Percentiles rank a stretch among this genome's conserved stretches.
phyloP scores from a whole-genome alignment of 768 basidiomycete genomes.

The Mycena leptocephala region DNA sequence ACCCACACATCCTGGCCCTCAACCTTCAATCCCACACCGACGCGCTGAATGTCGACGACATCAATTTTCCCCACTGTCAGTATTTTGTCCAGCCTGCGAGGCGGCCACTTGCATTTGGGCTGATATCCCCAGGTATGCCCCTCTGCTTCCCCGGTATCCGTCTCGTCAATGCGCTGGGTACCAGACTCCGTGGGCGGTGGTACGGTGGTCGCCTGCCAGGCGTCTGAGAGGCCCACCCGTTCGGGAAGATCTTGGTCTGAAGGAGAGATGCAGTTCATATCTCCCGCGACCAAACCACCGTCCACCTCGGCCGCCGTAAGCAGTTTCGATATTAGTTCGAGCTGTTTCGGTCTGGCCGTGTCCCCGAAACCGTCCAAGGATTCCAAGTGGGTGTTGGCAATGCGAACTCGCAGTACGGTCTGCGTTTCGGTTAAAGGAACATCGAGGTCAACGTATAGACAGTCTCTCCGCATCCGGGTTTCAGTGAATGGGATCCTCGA shows the following conservation, averaged over 20 bases:
- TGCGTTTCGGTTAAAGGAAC: constrained; percentile 46
- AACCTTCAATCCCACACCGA: constrained; percentile 59
- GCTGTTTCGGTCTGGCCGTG: constrained; percentile 54
- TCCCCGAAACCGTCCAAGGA: constrained; percentile 58
- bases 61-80: constrained; percentile 54
- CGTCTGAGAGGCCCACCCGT: constrained; percentile 59
- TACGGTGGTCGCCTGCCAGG: constrained; percentile 50
- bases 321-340: constrained; percentile 52
- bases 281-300: constrained; percentile 64
- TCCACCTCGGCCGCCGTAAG: constrained; percentile 50
- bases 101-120: constrained; percentile 50
- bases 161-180: background rate
- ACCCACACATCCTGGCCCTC: constrained; percentile 53
- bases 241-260: constrained; percentile 53
- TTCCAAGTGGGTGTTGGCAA: constrained; percentile 70
- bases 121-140: constrained; percentile 69
- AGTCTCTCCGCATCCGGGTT: constrained; percentile 61
- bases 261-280: constrained; percentile 66
- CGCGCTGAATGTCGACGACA: constrained; percentile 52
- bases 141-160: constrained; percentile 42
- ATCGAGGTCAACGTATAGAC: constrained; percentile 63
- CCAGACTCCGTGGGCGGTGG: constrained; percentile 19
- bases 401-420: constrained; percentile 52
- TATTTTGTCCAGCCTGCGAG: constrained; percentile 64
- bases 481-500: constrained; percentile 55